Base-by-base conservation (phyloP, 2,329 filamentous ascomycete species). In the Fusarium sp. region DNA sequence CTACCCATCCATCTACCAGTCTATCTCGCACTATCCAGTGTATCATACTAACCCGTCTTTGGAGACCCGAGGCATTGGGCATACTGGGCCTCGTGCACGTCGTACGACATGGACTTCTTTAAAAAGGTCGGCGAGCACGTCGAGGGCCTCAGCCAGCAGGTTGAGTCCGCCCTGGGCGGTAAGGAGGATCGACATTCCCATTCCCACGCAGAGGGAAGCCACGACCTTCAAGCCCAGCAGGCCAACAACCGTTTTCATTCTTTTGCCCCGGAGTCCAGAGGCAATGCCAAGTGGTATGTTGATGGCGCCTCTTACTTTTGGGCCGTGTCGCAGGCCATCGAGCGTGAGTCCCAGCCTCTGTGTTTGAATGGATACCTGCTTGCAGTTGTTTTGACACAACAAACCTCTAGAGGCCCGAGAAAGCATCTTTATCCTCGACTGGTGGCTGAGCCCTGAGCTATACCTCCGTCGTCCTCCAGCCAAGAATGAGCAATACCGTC, bases 391-490 rank as follows among this genome's bases (percentile, higher is more conserved):
- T 23, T 23, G 23, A 65, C 16, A 68, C 47, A 18, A n/a, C 18
- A 3, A 30, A 39, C 8, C 1, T 15, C 9, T 9, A 88, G 90
- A 88, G 75, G 94, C 94, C 3, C 86, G 84, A 69, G 89, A 95
- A 73, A 92, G 88, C 43, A 92, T 97, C 73, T 95, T 92, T 87
- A 97, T 97, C 70, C 83, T 97, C 44, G 93, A 95, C 77, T 96
- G 92, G 94, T 97, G 94, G 94, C 81, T 97, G 70, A 94, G 91
- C 59, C 94, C 95, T 1, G 95, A 97, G 81, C 84, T 98, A 30
- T 97, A 96, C 77, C 87, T 98, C 36, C 89, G 94, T 71, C 89
- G 94, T 27, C 94, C 95, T 3, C 94, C 94, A 9, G 89, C 92
- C 18, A 87, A 89, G 77, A 94, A 97, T 80, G 91, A 97, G 78